phyloP scores from a whole-genome alignment of 305 asterid genomes.

The Salvia sclarea region DNA sequence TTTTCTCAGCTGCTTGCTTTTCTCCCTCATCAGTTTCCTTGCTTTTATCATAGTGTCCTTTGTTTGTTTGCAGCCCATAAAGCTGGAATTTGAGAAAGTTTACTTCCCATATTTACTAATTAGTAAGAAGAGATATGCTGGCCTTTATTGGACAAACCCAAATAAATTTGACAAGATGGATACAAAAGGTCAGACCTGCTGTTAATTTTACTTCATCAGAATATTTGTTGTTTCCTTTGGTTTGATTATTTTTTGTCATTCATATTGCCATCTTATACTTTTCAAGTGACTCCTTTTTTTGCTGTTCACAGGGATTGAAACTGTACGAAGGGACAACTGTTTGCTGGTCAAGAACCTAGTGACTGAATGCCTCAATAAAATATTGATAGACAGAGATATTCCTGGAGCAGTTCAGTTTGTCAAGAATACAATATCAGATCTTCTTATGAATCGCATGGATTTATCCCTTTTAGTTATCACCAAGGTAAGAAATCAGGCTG shows the following conservation, averaged over 20 bases:
- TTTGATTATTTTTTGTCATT: constrained; percentile 10
- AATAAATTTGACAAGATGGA: constrained; percentile 95
- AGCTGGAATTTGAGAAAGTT: constrained; percentile 95
- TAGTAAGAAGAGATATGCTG: constrained; percentile 99
- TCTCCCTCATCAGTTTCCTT: constrained; percentile 10
- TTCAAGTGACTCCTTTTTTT: constrained; percentile 6
- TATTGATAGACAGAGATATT: constrained; percentile 87
- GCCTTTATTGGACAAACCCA: constrained; percentile 97
- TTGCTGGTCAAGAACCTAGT: constrained; percentile 92
- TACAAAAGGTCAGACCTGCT: constrained; percentile 70
- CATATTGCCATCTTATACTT: constrained; percentile 7
- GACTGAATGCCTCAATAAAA: constrained; percentile 88
- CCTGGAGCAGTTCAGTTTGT: constrained; percentile 97
- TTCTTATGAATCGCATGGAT: constrained; percentile 98
- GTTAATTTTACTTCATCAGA: constrained; percentile 26
- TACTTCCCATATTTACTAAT: constrained; percentile 89
- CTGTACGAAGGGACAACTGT: constrained; percentile 96
- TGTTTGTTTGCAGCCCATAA: constrained; percentile 71
- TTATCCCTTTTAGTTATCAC: constrained; percentile 97
- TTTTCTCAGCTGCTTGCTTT: background rate
- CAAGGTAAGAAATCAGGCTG: constrained; percentile 55
- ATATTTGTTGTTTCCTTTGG: constrained; percentile 9
- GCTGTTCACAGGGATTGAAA: constrained; percentile 79
- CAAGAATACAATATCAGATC: constrained; percentile 93
- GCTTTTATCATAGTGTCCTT: constrained; percentile 25